Evolutionary conservation across 139 green algal genomes (phyloP).

Genomic region (Chlorella sp.): DNA sequence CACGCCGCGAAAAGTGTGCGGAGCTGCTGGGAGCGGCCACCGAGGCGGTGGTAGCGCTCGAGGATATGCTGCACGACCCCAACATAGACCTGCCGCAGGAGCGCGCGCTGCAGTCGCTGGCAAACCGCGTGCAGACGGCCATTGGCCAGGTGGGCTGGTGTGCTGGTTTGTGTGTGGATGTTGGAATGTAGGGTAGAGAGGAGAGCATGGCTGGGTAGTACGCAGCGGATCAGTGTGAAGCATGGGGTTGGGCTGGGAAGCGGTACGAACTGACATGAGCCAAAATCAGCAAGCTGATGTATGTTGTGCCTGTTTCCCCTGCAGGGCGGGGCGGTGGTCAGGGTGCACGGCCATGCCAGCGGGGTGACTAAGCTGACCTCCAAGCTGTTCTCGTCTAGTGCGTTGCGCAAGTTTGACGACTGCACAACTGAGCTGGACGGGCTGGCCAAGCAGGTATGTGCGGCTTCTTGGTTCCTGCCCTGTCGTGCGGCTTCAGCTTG

Average conservation of each 20-base stretch:
- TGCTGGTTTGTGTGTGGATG: too few relatives aligned
- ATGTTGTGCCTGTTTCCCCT: too few relatives aligned
- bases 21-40: conserved; percentile 46
- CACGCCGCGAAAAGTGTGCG: conserved; percentile 51
- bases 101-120: conserved; percentile 25
- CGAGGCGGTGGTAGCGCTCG: conserved; percentile 46
- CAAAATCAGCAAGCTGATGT: too few relatives aligned
- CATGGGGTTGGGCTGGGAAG: too few relatives aligned
- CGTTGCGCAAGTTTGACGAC: conserved; percentile 24
- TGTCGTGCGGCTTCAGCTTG: too few relatives aligned
- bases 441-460: conserved; percentile 29
- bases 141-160: neutral
- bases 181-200: too few relatives aligned
- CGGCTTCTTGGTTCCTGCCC: too few relatives aligned
- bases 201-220: too few relatives aligned
- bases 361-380: conserved; percentile 22
- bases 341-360: conserved; percentile 34
- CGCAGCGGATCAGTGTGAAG: too few relatives aligned
- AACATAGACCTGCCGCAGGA: conserved; percentile 15
- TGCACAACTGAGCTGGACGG: neutral
- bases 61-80: conserved; percentile 44
- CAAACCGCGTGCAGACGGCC: neutral
- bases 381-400: conserved; percentile 19
- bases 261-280: too few relatives aligned
- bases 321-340: conserved; percentile 31